Conservation (phyloP, 345 rosid species). For the Rhizophora apiculata region DNA sequence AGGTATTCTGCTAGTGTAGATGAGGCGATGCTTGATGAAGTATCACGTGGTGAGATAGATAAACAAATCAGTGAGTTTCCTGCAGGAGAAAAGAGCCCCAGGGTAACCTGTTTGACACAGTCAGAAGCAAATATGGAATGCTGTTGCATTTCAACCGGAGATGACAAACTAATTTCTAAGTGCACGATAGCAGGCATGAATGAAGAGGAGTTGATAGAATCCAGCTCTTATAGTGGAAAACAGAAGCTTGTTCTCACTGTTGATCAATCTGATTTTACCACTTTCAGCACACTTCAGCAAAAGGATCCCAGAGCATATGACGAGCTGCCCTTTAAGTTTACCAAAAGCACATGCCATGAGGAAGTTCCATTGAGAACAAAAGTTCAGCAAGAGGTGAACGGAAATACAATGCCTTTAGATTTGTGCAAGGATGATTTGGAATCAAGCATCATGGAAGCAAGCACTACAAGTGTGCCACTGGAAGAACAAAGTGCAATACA, state of each 20-base stretch:
- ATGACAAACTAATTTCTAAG: too few relatives aligned
- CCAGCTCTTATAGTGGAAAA: background rate
- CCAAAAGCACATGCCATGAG: conserved; percentile 11
- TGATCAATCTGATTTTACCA: background rate
- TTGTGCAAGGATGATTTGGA: conserved; percentile 1
- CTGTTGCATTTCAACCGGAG: too few relatives aligned
- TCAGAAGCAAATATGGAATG: too few relatives aligned
- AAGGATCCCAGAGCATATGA: conserved; percentile 4
- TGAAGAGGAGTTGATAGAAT: background rate
- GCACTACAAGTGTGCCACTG: conserved; percentile 4
- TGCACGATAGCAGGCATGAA: background rate
- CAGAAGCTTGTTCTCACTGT: conserved; percentile 8
- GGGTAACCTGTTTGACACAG: background rate
- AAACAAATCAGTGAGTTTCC: background rate
- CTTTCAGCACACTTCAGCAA: background rate
- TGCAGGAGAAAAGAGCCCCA: background rate
- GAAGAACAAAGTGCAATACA: conserved; percentile 17
- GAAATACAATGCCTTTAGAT: conserved; percentile 16
- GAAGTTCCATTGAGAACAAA: conserved; percentile 9
- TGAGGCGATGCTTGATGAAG: conserved; percentile 4
- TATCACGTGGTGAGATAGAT: background rate
- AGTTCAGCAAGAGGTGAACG: conserved; percentile 13
- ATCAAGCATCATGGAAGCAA: background rate
- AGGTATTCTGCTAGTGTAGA: background rate
- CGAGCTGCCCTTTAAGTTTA: background rate